Conservation (phyloP, 805 yeast genomes). For the Priceomyces castillae region DNA sequence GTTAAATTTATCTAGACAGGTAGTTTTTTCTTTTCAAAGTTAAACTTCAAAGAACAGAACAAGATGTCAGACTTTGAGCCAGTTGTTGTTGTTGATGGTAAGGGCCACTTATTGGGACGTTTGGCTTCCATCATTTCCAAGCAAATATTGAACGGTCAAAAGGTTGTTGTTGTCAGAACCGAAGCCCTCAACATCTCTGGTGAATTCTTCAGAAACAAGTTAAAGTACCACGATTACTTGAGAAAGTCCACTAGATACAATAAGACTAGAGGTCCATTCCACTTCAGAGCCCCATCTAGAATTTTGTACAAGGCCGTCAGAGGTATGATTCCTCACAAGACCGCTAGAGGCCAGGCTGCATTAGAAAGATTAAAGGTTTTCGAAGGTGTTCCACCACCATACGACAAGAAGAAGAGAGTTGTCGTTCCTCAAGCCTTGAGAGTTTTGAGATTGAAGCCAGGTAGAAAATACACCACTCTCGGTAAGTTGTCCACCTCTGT, state of each 20-base stretch:
- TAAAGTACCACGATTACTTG: constrained; percentile 99
- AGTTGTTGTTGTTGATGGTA: constrained; percentile 98
- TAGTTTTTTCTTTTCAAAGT: constrained; percentile 3
- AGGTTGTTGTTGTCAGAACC: constrained; percentile 94
- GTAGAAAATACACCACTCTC: constrained; percentile 99
- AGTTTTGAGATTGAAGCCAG: constrained; percentile 98
- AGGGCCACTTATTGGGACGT: constrained; percentile 99
- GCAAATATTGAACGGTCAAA: constrained; percentile 97
- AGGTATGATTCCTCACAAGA: constrained; percentile 99
- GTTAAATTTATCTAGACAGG: constrained; percentile 2
- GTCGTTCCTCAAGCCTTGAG: constrained; percentile 99
- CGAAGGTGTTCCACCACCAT: constrained; percentile 99
- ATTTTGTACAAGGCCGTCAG: constrained; percentile 99
- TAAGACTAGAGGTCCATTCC: constrained; percentile 99
- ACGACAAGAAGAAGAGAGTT: constrained; percentile 99
- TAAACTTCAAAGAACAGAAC: constrained; percentile 8
- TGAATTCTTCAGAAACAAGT: constrained; percentile 99
- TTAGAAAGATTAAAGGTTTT: constrained; percentile 98
- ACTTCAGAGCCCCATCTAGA: constrained; percentile 99
- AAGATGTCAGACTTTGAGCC: constrained; percentile 87
- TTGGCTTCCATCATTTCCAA: constrained; percentile 98
- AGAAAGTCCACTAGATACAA: constrained; percentile 99
- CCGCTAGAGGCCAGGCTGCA: constrained; percentile 99
- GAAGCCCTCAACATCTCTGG: constrained; percentile 99
- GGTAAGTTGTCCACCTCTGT: constrained; percentile 95